Percentiles rank a stretch among this genome's conserved stretches.
Evolutionary conservation across 2,329 filamentous ascomycete species (phyloP).

Genomic region (Neonectria magnoliae): DNA sequence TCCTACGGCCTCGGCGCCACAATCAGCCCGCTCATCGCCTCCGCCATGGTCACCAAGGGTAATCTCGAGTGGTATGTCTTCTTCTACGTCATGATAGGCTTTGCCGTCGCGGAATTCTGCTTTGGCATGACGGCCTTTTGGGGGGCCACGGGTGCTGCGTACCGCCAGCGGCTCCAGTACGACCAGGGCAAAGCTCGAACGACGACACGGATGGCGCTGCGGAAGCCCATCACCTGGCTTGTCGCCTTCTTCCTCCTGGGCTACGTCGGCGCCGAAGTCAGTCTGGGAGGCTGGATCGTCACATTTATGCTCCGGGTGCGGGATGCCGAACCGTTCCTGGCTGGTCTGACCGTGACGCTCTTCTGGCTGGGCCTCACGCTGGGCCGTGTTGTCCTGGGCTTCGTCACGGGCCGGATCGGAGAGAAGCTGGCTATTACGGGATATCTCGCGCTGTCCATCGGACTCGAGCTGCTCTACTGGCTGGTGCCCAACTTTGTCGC

Average conservation of each 20-base stretch:
- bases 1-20: slow-evolving; percentile 78
- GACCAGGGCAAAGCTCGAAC: slow-evolving; percentile 51
- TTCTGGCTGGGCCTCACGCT: slow-evolving; percentile 88
- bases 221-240: slow-evolving; percentile 73
- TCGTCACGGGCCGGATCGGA: slow-evolving; percentile 77
- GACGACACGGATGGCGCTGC: slow-evolving; percentile 58
- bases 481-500: slow-evolving; percentile 80
- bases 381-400: slow-evolving; percentile 77
- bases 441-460: slow-evolving; percentile 73
- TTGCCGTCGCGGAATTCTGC: slow-evolving; percentile 65
- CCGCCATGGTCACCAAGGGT: slow-evolving; percentile 74
- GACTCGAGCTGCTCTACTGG: slow-evolving; percentile 80
- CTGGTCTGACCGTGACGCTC: slow-evolving; percentile 79
- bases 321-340: slow-evolving; percentile 73
- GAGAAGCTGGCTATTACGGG: slow-evolving; percentile 72
- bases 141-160: slow-evolving; percentile 66
- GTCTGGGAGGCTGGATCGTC: slow-evolving; percentile 80
- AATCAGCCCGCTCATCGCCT: slow-evolving; percentile 75
- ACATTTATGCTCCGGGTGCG: slow-evolving; percentile 87
- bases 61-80: slow-evolving; percentile 75
- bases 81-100: slow-evolving; percentile 78
- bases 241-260: slow-evolving; percentile 77
- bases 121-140: slow-evolving; percentile 69
- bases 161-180: slow-evolving; percentile 50
- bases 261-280: slow-evolving; percentile 83